phyloP scores from a whole-genome alignment of 768 basidiomycete species.

The Fistulinella prunicolor region DNA sequence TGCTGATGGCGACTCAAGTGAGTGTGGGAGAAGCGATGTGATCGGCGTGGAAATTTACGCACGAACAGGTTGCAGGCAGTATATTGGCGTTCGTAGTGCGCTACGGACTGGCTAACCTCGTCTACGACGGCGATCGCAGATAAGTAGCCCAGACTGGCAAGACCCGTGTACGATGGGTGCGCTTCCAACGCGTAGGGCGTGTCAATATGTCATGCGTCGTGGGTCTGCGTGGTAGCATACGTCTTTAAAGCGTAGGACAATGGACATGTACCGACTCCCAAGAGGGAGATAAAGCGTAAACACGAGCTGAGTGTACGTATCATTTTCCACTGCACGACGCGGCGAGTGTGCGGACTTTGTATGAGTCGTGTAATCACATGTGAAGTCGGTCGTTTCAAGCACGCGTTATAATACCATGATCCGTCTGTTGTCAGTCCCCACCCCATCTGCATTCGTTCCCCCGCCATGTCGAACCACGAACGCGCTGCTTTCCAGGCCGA shows the following conservation, averaged over 20 bases:
- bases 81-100: conserved; percentile 78
- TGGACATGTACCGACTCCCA: not conserved
- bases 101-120: conserved; percentile 84
- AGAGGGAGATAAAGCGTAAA: conserved; percentile 27
- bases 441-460: not conserved
- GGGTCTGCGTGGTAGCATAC: too few species aligned
- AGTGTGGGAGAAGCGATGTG: conserved; percentile 6
- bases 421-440: too few species aligned
- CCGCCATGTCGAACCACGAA: conserved; percentile 57
- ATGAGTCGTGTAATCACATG: conserved; percentile 26
- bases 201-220: too few species aligned
- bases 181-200: too few species aligned
- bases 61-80: conserved; percentile 65
- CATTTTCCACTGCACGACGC: too few species aligned
- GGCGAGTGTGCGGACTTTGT: conserved; percentile 5
- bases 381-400: not conserved
- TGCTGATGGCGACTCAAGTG: conserved; percentile 75
- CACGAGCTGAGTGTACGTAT: too few species aligned
- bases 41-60: conserved; percentile 4
- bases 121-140: conserved; percentile 91
- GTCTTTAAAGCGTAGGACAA: too few species aligned
- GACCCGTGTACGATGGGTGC: too few species aligned
- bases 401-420: not conserved
- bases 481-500: conserved; percentile 72
- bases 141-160: conserved; percentile 32